A percentile compares a stretch with the other conserved stretches of the same genome.
These are phyloP conservation scores for Paulownia fortunei DNA, from an alignment of 257 asterid species.

Conservation along the genomic window DNA sequence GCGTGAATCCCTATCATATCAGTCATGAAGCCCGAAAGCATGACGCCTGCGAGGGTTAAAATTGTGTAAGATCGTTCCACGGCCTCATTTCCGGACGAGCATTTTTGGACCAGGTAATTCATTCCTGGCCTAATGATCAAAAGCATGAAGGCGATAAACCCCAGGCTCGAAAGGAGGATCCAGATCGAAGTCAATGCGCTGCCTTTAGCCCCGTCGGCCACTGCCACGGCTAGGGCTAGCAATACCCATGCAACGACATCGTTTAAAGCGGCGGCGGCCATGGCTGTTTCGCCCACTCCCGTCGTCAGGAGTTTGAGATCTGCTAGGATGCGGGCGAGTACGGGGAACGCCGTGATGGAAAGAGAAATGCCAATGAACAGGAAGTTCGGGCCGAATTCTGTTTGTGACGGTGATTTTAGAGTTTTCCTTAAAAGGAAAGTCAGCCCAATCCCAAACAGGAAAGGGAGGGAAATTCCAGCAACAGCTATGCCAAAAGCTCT, in stretches of 20 bases:
- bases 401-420: background rate
- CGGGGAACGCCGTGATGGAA: conserved; percentile 27
- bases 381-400: background rate
- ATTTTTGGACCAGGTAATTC: background rate
- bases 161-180: conserved; percentile 3
- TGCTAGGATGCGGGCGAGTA: conserved; percentile 25
- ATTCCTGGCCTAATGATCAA: background rate
- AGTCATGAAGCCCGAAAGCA: conserved; percentile 27
- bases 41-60: conserved; percentile 12
- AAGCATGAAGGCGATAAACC: background rate
- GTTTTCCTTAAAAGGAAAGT: background rate
- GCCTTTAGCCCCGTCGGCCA: background rate
- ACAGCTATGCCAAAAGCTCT: conserved; percentile 13
- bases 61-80: background rate
- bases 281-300: conserved; percentile 18
- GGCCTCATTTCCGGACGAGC: background rate
- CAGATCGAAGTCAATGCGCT: background rate
- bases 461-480: conserved; percentile 17
- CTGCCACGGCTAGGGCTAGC: conserved; percentile 10
- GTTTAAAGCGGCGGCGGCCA: conserved; percentile 27
- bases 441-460: conserved; percentile 6
- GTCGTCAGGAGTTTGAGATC: conserved; percentile 28
- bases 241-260: conserved; percentile 20
- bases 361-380: conserved; percentile 19
- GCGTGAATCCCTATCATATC: conserved; percentile 28